Evolutionary conservation across 345 rosid species (phyloP).

Genomic region (Lepidium sativum): DNA sequence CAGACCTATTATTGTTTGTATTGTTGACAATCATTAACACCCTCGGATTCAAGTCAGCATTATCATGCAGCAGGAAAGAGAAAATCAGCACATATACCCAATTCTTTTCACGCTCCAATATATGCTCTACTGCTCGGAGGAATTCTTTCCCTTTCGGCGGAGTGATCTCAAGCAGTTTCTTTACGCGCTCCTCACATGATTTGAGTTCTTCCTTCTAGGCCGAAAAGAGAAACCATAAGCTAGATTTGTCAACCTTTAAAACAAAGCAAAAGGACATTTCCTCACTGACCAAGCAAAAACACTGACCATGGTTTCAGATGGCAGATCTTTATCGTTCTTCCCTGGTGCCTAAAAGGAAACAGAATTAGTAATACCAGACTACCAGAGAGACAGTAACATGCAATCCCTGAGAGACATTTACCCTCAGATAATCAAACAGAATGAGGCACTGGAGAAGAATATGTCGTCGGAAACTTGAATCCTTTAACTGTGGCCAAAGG

Average conservation of each 20-base stretch:
- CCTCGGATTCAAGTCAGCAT: background rate
- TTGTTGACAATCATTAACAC: background rate
- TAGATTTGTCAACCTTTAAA: conserved; percentile 7
- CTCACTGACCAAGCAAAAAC: conserved; percentile 5
- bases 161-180: conserved; percentile 81
- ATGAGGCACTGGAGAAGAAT: conserved; percentile 96
- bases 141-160: conserved; percentile 92
- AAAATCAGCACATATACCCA: conserved; percentile 49
- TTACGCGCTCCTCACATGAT: conserved; percentile 79
- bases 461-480: conserved; percentile 94
- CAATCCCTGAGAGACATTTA: conserved; percentile 23
- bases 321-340: conserved; percentile 86
- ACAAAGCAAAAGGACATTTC: conserved; percentile 2
- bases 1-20: conserved; percentile 50
- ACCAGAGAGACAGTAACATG: background rate
- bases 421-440: conserved; percentile 88
- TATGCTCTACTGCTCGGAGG: conserved; percentile 75
- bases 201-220: conserved; percentile 86
- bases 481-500: conserved; percentile 64
- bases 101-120: conserved; percentile 89
- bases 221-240: background rate
- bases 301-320: conserved; percentile 95
- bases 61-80: background rate
- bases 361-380: conserved; percentile 6
- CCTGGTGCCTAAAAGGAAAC: conserved; percentile 66